A percentile compares a stretch with the other conserved stretches of the same genome.
Evolutionary conservation across 768 basidiomycete species (phyloP).

Genomic region (Pisolithus orientalis): DNA sequence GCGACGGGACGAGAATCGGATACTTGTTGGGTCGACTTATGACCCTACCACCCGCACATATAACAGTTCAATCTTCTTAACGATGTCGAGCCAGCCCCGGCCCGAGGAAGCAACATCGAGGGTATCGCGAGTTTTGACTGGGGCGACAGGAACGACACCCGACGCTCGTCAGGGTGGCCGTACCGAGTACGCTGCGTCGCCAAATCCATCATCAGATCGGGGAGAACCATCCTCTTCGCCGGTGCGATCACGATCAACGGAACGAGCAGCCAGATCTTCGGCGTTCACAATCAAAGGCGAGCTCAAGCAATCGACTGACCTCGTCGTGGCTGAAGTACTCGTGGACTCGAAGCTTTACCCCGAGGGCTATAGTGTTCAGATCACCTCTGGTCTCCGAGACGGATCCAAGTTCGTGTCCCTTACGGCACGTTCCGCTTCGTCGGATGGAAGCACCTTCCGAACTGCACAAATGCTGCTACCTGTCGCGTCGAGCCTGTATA

Average conservation of each 20-base stretch:
- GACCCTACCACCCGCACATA: conserved; percentile 46
- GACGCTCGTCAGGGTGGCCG: conserved; percentile 10
- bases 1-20: conserved; percentile 52
- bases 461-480: conserved; percentile 34
- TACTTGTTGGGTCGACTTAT: conserved; percentile 52
- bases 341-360: conserved; percentile 79
- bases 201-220: conserved; percentile 12
- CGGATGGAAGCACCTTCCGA: background rate
- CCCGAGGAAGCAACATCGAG: conserved; percentile 35
- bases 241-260: conserved; percentile 28
- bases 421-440: conserved; percentile 10
- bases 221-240: conserved; percentile 20
- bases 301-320: conserved; percentile 55
- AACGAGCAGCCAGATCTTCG: conserved; percentile 35
- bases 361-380: conserved; percentile 57
- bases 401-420: conserved; percentile 32
- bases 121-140: conserved; percentile 34
- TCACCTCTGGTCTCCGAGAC: conserved; percentile 40
- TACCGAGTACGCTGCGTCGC: conserved; percentile 17
- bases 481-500: conserved; percentile 55
- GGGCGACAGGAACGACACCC: conserved; percentile 10
- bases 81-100: conserved; percentile 17
- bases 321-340: conserved; percentile 73
- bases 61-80: conserved; percentile 44
- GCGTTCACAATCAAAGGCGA: conserved; percentile 60